Evolutionary conservation across 441 rosid species (phyloP), one percentile per base, ranked within the genome.

Genomic region (Adansonia madagascariensis): DNA sequence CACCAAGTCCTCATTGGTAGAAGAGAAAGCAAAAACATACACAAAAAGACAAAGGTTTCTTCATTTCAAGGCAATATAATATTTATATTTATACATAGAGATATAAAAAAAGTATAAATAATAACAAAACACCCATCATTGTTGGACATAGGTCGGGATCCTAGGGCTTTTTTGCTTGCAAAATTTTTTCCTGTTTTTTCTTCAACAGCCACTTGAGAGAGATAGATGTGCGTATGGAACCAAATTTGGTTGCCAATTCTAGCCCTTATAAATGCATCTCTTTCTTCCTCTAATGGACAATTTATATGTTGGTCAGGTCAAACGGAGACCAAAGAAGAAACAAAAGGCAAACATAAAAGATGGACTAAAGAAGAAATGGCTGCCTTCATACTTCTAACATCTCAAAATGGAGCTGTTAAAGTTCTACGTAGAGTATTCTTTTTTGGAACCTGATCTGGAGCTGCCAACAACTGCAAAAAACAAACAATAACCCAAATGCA

Each of bases 361-460:
- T 6, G 43, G 17, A 2, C 12, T 6, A 7, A 15, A 20, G 46
- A 11, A 46, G 15, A 73, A 50, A 49, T 61, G 14, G 10, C 27
- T 50, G 44, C 17, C 35, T 20, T 12, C 24, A 14, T 6, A 0
- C 14, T 27, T 8, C 31, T 20, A 9, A 0, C 65, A 73, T 75
- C 70, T 85, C 68, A 89, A 83, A 87, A 87, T 71, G 91, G 90
- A 71, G 90, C 86, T 3, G 85, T 79, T 67, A 44, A 77, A 70
- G 86, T 78, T 81, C 90, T 82, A 52, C 14, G 44, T 43, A 89
- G 85, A 11, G 62, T 52, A 7, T 31, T 72, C 87, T 82, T 85
- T 82, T 77, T 82, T 6, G 88, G 84, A 59, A 71, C 56, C 77
- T 80, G 79, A 39, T 62, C 77, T 24, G 84, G 62, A 59, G 83